These are phyloP conservation scores for Melastoma candidum DNA, from an alignment of 441 rosid species.

Conservation along the genomic window DNA sequence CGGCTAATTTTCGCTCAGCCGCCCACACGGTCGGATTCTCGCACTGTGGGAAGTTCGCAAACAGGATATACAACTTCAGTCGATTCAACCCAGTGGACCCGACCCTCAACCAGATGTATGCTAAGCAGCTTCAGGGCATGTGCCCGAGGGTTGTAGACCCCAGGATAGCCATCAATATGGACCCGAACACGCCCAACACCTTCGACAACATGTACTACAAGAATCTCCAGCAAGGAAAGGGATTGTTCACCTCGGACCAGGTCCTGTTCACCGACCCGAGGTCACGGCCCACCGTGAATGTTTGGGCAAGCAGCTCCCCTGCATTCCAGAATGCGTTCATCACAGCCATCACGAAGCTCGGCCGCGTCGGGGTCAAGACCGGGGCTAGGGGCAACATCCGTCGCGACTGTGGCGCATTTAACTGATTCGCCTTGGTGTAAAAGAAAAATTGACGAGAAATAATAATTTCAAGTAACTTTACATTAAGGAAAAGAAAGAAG, in stretches of 20 bases:
- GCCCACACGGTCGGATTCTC: conserved; percentile 85
- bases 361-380: conserved; percentile 66
- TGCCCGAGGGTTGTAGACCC: conserved; percentile 64
- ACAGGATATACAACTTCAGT: conserved; percentile 62
- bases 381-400: conserved; percentile 62
- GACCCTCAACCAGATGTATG: conserved; percentile 44
- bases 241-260: conserved; percentile 86
- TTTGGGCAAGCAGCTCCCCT: conserved; percentile 43
- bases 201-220: conserved; percentile 67
- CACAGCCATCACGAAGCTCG: conserved; percentile 61
- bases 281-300: conserved; percentile 47
- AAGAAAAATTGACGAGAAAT: background rate
- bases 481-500: too few species aligned
- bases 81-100: conserved; percentile 45
- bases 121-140: conserved; percentile 37
- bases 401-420: conserved; percentile 46
- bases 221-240: conserved; percentile 65
- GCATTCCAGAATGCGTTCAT: conserved; percentile 51
- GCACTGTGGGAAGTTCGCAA: conserved; percentile 57
- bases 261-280: conserved; percentile 48
- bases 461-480: too few species aligned
- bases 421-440: conserved; percentile 16
- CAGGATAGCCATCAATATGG: conserved; percentile 79
- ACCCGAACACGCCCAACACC: conserved; percentile 53
- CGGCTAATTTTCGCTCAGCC: conserved; percentile 26